phyloP scores from a whole-genome alignment of 305 asterid species.

The Fraxinus platypoda region DNA sequence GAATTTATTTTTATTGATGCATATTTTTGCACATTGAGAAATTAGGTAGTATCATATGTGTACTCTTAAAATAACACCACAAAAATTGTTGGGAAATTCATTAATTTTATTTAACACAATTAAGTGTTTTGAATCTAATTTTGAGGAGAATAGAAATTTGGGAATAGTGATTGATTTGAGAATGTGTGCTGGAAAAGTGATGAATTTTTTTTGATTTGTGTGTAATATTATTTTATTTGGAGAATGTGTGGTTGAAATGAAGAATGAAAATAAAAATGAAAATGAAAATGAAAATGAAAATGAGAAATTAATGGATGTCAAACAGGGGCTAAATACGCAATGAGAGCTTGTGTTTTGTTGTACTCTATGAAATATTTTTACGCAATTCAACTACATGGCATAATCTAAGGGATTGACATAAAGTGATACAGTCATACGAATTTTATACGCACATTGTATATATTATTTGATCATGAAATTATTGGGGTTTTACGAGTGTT shows the following conservation, averaged over 20 bases:
- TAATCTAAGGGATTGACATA: neutral
- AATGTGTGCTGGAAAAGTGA: no score
- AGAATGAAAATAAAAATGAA: no score
- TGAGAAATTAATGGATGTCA: no score
- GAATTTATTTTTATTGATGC: neutral
- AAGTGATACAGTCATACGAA: neutral
- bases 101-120: neutral
- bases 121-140: neutral
- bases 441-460: neutral
- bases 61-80: neutral
- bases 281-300: no score
- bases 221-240: no score
- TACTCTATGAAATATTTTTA: neutral
- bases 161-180: no score
- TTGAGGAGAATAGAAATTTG: no score
- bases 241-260: no score
- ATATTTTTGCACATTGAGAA: neutral
- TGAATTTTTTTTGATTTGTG: no score
- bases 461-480: neutral
- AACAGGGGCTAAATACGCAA: neutral
- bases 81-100: neutral
- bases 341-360: neutral
- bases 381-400: neutral
- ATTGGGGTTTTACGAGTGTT: neutral
- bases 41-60: neutral